Percentiles rank a stretch among this genome's conserved stretches.
phyloP scores from a whole-genome alignment of 1,139 yeast species.

The Blastobotrys persicus region DNA sequence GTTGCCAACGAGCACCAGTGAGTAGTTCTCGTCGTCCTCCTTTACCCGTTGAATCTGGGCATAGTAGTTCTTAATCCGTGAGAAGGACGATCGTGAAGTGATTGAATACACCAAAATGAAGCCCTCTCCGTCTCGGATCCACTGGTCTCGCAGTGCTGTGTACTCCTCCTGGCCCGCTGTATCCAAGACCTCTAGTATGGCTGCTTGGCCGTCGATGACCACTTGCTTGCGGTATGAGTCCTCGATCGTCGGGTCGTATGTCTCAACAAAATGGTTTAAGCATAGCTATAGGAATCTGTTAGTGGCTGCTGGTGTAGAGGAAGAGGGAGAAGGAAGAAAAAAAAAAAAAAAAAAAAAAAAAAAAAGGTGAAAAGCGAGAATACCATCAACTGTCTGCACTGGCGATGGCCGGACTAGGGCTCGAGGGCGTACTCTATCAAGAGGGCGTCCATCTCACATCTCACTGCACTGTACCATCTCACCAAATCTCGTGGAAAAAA shows the following conservation, averaged over 20 bases:
- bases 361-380: too few relatives aligned
- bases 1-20: constrained; percentile 42
- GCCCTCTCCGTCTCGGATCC: constrained; percentile 94
- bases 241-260: constrained; percentile 96
- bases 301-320: neutral
- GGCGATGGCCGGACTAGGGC: too few relatives aligned
- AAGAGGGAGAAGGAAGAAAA: too few relatives aligned
- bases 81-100: constrained; percentile 80
- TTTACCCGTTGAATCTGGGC: constrained; percentile 89
- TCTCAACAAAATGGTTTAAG: constrained; percentile 79
- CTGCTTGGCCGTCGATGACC: constrained; percentile 87
- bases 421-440: neutral
- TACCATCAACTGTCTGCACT: too few relatives aligned
- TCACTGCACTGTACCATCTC: neutral
- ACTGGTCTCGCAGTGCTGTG: constrained; percentile 88
- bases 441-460: neutral
- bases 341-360: neutral
- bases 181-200: constrained; percentile 89
- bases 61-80: constrained; percentile 75
- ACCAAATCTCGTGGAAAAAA: constrained; percentile 1
- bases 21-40: constrained; percentile 52
- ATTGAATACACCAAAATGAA: constrained; percentile 86
- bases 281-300: constrained; percentile 20
- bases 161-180: constrained; percentile 99
- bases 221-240: constrained; percentile 92